Base-by-base conservation (phyloP, 2,329 filamentous ascomycete genomes). In the Arachnomyces sp. region DNA sequence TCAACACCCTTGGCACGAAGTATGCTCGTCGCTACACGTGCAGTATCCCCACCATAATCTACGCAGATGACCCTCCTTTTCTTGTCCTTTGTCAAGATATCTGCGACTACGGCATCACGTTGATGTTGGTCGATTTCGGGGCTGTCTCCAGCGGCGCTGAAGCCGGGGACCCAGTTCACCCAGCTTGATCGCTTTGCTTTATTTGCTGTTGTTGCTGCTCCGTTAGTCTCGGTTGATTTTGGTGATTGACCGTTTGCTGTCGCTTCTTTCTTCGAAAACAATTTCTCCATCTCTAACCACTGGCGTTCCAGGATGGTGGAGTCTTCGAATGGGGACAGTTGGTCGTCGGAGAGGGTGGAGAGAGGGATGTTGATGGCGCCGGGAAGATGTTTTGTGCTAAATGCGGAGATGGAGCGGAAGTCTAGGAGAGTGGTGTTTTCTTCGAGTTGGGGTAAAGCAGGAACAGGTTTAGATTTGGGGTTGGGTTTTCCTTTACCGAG, bases 11-110 rank as follows among this genome's bases (percentile, higher is more conserved):
- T 73, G 0, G 70, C 72, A 4, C 73, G 61, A 35, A 78, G 52
- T 2, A 78, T 65, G 39, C 72, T 75, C 2, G 71, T 71, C 2
- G 73, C 74, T 4, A 78, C 65, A 1, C 75, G 63, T 3, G 74
- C 64, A 21, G 67, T 72, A 42, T 78, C 72, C 2, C 75, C 75
- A 34, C 74, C 61, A 38, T 77, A 76, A 51, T 74, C 77, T 7
- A 74, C 51, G 7, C 76, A 48, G 8, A 77, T 49, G 9, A 73
- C 51, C 4, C 61, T 61, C 40, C 60, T 63, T 3, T 48, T 56
- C 5, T 44, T 32, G 1, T 68, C n/a, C 9, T 16, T 38, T n/a
- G 13, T 11, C n/a, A 17, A 30, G 21, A 28, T 30, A n/a, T 12
- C 35, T 42, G 7, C 54, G 21, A 25, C 42, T 2, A 40, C 28